Evolutionary conservation across 495 filamentous ascomycete genomes (phyloP), one percentile per base, ranked within the genome.

Genomic region (Aspergillus haitiensis): DNA sequence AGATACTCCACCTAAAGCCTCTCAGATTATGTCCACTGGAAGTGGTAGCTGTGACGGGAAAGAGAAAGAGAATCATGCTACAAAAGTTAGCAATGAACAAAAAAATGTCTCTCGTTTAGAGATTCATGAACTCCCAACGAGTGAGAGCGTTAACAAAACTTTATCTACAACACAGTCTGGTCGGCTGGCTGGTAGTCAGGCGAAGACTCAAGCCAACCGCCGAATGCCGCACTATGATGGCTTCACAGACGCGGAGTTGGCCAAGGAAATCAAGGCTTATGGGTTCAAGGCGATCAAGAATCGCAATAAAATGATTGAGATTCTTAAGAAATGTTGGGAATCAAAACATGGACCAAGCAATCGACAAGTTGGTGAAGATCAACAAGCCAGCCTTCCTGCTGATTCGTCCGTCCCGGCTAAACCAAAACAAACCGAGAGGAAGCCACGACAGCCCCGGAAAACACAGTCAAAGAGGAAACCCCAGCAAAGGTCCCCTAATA

Each of bases 271-370:
- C 39, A 65, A 80, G 5, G 75, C 78, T 0, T 92, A 86, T 65
- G 88, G 87, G 0, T 92, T 94, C 73, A 95, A 94, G 67, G 75
- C 86, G 1, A 75, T 93, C 0, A 91, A 84, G 66, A 84, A 77
- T 53, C 82, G 90, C 15, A 75, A 82, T 54, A 81, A 83, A 10
- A 91, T 90, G 88, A 87, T 94, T 35, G 74, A 83, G 11, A 67
- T 91, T 11, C 73, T 94, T 6, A 75, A 90, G 53, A 83, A 84
- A 65, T 94, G 91, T 67, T 95, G 91, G 90, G 70, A 81, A 56
- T 78, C 78, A 35, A 77, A 79, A 52, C 64, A 75, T 52, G 68
- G 68, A 8, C 65, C 47, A 51, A 44, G 27, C 11, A 27, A 12
- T 11, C 53, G 54, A 15, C 35, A 36, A 21, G 32, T 18, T 10